Percentiles rank a stretch among this genome's conserved stretches.
phyloP scores from a whole-genome alignment of 192 early-diverging fungal species.

The Pilaira anomala region DNA sequence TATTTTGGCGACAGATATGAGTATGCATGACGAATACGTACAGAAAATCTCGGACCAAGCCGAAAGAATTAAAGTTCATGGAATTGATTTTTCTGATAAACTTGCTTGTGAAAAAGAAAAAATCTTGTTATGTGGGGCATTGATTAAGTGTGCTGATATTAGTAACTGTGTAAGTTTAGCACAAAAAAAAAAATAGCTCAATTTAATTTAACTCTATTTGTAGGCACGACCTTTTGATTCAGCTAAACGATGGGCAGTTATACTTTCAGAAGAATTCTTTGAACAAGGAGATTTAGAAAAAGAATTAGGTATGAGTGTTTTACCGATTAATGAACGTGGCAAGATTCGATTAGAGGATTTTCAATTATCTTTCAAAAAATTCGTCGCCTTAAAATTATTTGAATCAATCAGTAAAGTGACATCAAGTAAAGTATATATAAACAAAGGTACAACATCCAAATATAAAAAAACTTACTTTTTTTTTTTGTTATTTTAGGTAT shows the following conservation, averaged over 20 bases:
- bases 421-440: conserved; percentile 39
- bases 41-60: conserved; percentile 62
- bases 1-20: conserved; percentile 83
- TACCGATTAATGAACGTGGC: conserved; percentile 48
- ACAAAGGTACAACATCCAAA: too few species aligned
- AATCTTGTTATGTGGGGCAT: conserved; percentile 61
- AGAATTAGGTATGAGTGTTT: conserved; percentile 59
- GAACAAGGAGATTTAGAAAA: conserved; percentile 73
- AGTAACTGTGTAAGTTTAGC: conserved; percentile 64
- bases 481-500: conserved; percentile 16
- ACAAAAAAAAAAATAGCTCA: too few species aligned
- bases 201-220: not conserved
- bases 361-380: conserved; percentile 50
- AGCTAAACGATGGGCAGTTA: conserved; percentile 67
- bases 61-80: conserved; percentile 44
- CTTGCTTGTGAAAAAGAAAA: conserved; percentile 54
- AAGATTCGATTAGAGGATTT: conserved; percentile 43
- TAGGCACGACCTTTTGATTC: conserved; percentile 68
- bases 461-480: not conserved
- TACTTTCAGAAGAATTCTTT: conserved; percentile 66
- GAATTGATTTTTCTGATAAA: conserved; percentile 37
- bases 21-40: conserved; percentile 76
- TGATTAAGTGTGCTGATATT: conserved; percentile 83
- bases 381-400: conserved; percentile 50
- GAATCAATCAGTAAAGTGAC: conserved; percentile 40